Conservation (phyloP, 2,329 filamentous ascomycete genomes). For the Penicillium rolfsii region DNA sequence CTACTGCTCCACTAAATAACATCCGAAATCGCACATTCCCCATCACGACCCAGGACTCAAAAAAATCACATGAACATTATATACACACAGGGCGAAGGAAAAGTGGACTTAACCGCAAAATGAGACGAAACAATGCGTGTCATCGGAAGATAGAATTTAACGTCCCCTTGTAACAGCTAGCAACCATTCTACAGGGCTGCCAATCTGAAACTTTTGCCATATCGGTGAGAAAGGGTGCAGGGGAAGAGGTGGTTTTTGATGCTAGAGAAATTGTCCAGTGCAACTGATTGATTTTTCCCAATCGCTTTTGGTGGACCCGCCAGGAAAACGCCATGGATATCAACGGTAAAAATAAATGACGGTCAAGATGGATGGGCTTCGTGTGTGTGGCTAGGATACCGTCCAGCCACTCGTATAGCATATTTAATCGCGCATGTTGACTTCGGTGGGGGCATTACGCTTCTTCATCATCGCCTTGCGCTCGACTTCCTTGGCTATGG, state of each 20-base stretch:
- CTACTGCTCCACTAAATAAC: slow-evolving; percentile 14
- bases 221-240: slow-evolving; percentile 4
- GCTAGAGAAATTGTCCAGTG: slow-evolving; percentile 14
- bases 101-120: slow-evolving; percentile 13
- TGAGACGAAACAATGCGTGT: slow-evolving; percentile 16
- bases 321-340: slow-evolving; percentile 50
- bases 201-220: slow-evolving; percentile 14
- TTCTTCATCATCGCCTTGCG: slow-evolving; percentile 69
- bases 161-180: background rate
- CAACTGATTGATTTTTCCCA: slow-evolving; percentile 24
- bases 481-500: slow-evolving; percentile 67
- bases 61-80: slow-evolving; percentile 25
- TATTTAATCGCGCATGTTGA: slow-evolving; percentile 28
- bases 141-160: slow-evolving; percentile 6
- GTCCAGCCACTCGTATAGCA: slow-evolving; percentile 25
- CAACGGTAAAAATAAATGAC: slow-evolving; percentile 37
- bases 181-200: slow-evolving; percentile 1
- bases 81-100: slow-evolving; percentile 21
- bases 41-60: slow-evolving; percentile 15
- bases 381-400: slow-evolving; percentile 16
- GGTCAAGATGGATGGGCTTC: slow-evolving; percentile 29
- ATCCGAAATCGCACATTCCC: slow-evolving; percentile 8
- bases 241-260: slow-evolving; percentile 16
- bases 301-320: slow-evolving; percentile 42
- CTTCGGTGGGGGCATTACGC: slow-evolving; percentile 50